Evolutionary conservation across 2,329 filamentous ascomycete genomes (phyloP).

Genomic region (Colletotrichum lupini): DNA sequence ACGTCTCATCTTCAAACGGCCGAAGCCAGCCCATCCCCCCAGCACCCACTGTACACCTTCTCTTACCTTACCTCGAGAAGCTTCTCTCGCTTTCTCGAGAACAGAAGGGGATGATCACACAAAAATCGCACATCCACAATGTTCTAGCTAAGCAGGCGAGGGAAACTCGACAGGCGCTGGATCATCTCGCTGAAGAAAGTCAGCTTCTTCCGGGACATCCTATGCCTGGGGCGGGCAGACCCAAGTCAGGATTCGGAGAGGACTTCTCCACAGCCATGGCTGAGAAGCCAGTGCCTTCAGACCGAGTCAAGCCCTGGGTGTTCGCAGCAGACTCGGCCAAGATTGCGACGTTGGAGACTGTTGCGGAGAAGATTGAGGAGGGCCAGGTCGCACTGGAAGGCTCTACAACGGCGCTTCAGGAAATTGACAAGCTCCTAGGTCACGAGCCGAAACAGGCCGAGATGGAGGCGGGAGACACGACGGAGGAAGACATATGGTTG

Average conservation of each 20-base stretch:
- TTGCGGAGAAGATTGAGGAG: conserved; percentile 69
- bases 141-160: conserved; percentile 62
- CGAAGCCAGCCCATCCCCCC: conserved; percentile 36
- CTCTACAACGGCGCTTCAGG: conserved; percentile 60
- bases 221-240: conserved; percentile 47
- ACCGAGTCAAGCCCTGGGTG: conserved; percentile 66
- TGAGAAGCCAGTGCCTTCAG: conserved; percentile 52
- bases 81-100: conserved; percentile 64
- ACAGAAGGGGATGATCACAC: conserved; percentile 67
- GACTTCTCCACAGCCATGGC: conserved; percentile 49
- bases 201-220: conserved; percentile 67
- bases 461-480: conserved; percentile 38
- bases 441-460: conserved; percentile 41
- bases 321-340: conserved; percentile 70
- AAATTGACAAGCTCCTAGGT: conserved; percentile 62
- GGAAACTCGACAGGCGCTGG: conserved; percentile 61
- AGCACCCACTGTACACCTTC: conserved; percentile 52
- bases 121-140: conserved; percentile 67
- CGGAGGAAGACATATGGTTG: conserved; percentile 52
- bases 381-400: conserved; percentile 67
- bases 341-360: conserved; percentile 66
- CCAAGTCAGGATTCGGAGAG: conserved; percentile 56
- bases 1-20: neutral
- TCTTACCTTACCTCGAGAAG: conserved; percentile 67
- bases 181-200: conserved; percentile 70